Evolutionary conservation across 768 basidiomycete genomes (phyloP).

Genomic region (Mycena amicta): DNA sequence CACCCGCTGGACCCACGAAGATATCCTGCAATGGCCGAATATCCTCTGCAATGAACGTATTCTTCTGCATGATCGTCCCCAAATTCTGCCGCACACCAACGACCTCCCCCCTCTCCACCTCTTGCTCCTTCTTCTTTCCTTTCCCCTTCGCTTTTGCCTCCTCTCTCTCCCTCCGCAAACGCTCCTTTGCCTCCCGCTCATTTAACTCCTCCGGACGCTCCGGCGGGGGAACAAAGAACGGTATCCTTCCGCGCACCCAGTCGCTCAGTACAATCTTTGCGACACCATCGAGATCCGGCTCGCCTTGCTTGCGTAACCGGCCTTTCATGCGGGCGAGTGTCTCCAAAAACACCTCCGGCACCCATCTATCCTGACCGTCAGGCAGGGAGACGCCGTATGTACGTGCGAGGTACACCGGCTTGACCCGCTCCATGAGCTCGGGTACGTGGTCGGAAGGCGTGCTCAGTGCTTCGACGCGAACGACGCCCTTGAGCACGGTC

Average conservation of each 20-base stretch:
- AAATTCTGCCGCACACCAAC: conserved; percentile 84
- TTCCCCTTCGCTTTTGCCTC: conserved; percentile 53
- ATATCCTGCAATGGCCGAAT: conserved; percentile 65
- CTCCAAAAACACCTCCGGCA: conserved; percentile 79
- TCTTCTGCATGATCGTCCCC: conserved; percentile 86
- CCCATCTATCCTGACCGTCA: conserved; percentile 57
- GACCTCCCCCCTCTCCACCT: conserved; percentile 39
- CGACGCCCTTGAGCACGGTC: conserved; percentile 94
- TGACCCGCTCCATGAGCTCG: conserved; percentile 85
- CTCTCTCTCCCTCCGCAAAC: conserved; percentile 42
- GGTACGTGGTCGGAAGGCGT: conserved; percentile 93
- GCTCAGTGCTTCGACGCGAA: conserved; percentile 92
- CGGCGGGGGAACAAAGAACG: conserved; percentile 93
- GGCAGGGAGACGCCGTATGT: conserved; percentile 77
- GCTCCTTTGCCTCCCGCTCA: conserved; percentile 58
- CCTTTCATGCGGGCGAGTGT: conserved; percentile 89
- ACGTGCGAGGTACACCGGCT: conserved; percentile 87
- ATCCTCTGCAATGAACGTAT: conserved; percentile 84
- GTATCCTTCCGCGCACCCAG: conserved; percentile 97
- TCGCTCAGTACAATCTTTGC: conserved; percentile 95
- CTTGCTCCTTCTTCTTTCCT: conserved; percentile 44
- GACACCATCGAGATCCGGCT: conserved; percentile 89
- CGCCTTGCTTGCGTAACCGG: conserved; percentile 89
- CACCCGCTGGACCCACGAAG: conserved; percentile 44
- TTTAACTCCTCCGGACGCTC: conserved; percentile 76